Percentiles rank a stretch among this genome's conserved stretches.
Evolutionary conservation across 2,329 filamentous ascomycete genomes (phyloP).

Genomic region (Venturia nashicola): DNA sequence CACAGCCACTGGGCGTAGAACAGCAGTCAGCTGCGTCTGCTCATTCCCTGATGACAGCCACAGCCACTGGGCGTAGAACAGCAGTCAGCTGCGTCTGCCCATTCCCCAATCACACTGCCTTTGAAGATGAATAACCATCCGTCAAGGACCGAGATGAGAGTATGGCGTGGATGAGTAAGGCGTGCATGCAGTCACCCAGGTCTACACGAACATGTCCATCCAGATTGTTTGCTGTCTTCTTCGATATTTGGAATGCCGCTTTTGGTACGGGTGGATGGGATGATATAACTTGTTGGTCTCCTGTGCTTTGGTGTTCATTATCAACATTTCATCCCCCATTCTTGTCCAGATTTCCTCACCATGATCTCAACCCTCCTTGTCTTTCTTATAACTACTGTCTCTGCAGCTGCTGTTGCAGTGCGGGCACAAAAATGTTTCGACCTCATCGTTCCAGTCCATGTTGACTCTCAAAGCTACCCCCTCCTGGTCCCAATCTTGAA

Average conservation of each 20-base stretch:
- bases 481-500: background rate
- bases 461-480: background rate
- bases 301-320: background rate
- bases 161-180: background rate
- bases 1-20: background rate
- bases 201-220: background rate
- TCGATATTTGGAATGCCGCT: background rate
- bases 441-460: background rate
- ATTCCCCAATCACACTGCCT: background rate
- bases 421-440: background rate
- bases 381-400: background rate
- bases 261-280: background rate
- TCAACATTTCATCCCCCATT: background rate
- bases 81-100: background rate
- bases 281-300: background rate
- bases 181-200: background rate
- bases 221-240: background rate
- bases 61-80: background rate
- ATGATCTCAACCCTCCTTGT: background rate
- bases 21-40: background rate
- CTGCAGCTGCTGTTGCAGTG: background rate
- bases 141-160: background rate
- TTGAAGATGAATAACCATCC: background rate
- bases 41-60: background rate
- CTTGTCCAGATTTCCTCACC: background rate